Evolutionary conservation across 1,139 yeast species (phyloP).

Genomic region (Kurtzmaniella quercitrusa): DNA sequence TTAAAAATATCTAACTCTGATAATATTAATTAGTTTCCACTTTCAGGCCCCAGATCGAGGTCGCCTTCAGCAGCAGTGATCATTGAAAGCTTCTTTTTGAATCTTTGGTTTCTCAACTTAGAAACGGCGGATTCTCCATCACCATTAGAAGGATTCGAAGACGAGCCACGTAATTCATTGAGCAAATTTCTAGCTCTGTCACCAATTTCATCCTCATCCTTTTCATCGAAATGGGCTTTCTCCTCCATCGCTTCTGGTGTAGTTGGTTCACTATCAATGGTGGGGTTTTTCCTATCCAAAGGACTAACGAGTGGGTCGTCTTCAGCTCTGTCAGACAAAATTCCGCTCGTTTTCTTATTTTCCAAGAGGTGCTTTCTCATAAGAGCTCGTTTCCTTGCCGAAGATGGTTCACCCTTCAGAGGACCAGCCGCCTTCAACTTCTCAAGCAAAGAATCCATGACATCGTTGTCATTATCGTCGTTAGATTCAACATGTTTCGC

Average conservation of each 20-base stretch:
- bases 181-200: constrained; percentile 58
- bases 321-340: constrained; percentile 9
- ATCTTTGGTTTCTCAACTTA: constrained; percentile 34
- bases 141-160: constrained; percentile 11
- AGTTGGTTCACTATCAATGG: constrained; percentile 7
- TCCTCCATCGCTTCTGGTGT: constrained; percentile 6
- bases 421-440: constrained; percentile 74
- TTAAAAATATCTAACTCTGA: constrained; percentile 15
- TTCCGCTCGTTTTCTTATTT: constrained; percentile 21
- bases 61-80: constrained; percentile 8
- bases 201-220: constrained; percentile 40
- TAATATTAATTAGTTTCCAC: constrained; percentile 1
- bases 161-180: constrained; percentile 48
- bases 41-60: not conserved
- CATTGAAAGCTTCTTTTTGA: constrained; percentile 15
- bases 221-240: constrained; percentile 2
- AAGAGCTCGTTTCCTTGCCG: constrained; percentile 79
- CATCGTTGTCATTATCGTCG: constrained; percentile 42
- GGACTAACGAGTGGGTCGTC: constrained; percentile 2
- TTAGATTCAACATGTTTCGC: constrained; percentile 19
- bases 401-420: constrained; percentile 64
- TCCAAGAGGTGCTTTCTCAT: constrained; percentile 60
- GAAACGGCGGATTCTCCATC: constrained; percentile 28
- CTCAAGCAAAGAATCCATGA: constrained; percentile 71
- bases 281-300: constrained; percentile 6